A percentile compares a stretch with the other conserved stretches of the same genome.
Evolutionary conservation across 2,329 filamentous ascomycete species (phyloP).

Genomic region (Onygenales sp.): DNA sequence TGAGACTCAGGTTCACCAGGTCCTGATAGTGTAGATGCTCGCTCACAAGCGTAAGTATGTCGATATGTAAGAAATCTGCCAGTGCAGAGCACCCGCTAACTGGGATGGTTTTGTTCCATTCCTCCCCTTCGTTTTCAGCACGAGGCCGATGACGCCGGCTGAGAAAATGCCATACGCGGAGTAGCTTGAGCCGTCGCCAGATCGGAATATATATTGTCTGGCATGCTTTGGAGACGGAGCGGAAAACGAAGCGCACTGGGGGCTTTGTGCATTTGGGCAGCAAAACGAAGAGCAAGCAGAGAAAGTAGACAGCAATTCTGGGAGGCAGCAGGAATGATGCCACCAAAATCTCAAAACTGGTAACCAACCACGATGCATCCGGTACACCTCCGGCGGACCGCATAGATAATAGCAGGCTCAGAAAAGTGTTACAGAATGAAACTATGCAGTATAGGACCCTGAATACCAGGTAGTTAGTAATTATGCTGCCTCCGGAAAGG

Average conservation of each 20-base stretch:
- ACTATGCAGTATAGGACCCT: too few species aligned
- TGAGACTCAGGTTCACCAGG: conserved; percentile 2
- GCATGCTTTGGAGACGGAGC: not conserved
- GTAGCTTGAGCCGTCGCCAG: not conserved
- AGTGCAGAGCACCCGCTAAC: not conserved
- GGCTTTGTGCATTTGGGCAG: not conserved
- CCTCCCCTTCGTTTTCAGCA: not conserved
- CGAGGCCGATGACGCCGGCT: not conserved
- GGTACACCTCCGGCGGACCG: too few species aligned
- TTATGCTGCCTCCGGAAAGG: too few species aligned
- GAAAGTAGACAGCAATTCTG: not conserved
- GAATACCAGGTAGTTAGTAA: too few species aligned
- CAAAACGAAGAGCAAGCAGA: not conserved
- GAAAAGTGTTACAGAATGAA: too few species aligned
- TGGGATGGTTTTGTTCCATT: not conserved
- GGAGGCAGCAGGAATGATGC: too few species aligned
- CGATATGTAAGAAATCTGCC: not conserved
- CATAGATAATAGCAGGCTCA: too few species aligned
- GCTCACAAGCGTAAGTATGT: not conserved
- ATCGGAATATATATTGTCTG: not conserved
- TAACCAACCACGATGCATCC: too few species aligned
- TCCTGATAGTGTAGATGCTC: conserved; percentile 1
- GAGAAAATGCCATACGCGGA: not conserved
- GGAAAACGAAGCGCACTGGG: not conserved
- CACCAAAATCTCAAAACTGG: too few species aligned